These are phyloP conservation scores for Penicillium bovifimosum DNA, from an alignment of 495 filamentous ascomycete species.

Conservation along the genomic window DNA sequence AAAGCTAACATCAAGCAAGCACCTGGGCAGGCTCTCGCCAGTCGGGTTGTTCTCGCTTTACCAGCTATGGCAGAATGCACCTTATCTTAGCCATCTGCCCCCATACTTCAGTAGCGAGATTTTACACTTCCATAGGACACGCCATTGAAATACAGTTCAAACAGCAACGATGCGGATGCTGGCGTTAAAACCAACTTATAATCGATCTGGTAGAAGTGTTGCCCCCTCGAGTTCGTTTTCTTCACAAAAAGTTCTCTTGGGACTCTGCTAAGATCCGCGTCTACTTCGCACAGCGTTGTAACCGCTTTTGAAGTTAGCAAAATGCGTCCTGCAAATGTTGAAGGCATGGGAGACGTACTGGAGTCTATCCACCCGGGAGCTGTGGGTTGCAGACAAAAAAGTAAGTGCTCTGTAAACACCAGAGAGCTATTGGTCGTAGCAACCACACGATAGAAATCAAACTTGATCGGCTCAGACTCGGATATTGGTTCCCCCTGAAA, in stretches of 20 bases:
- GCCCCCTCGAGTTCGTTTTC: conserved; percentile 16
- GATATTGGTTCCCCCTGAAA: conserved; percentile 1
- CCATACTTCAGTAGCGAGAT: conserved; percentile 10
- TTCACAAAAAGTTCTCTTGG: conserved; percentile 20
- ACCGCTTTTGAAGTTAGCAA: conserved; percentile 7
- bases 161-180: conserved; percentile 21
- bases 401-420: neutral
- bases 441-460: neutral
- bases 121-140: conserved; percentile 18
- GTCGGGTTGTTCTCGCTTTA: too few species aligned
- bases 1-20: neutral
- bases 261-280: conserved; percentile 21
- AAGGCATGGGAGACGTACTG: neutral
- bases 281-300: conserved; percentile 12
- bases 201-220: conserved; percentile 12
- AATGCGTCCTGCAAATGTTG: neutral
- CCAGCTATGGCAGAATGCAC: too few species aligned
- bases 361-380: neutral
- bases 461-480: conserved; percentile 6
- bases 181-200: conserved; percentile 22
- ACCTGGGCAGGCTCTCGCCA: neutral
- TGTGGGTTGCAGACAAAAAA: neutral
- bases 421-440: neutral
- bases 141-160: conserved; percentile 27
- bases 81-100: too few species aligned